Percentiles rank a stretch among this genome's conserved stretches.
Evolutionary conservation across 1,284 basidiomycete genomes (phyloP).

Genomic region (Ganoderma lingzhi): DNA sequence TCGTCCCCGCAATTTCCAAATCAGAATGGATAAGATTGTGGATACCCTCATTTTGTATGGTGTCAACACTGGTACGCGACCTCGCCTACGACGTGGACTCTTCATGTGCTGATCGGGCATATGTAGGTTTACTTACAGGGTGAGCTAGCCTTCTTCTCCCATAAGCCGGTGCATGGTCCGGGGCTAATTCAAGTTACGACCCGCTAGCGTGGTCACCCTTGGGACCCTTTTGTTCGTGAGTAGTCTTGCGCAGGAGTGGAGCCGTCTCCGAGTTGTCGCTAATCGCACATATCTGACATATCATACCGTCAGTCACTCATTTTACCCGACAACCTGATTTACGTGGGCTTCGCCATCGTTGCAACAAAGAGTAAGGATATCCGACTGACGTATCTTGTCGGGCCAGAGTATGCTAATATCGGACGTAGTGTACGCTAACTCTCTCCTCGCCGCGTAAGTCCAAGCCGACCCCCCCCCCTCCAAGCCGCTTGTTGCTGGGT

Average conservation of each 20-base stretch:
- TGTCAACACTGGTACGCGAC: constrained; percentile 20
- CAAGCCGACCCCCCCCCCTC: background rate
- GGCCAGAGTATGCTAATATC: background rate
- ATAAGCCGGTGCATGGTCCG: background rate
- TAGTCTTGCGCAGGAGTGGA: background rate
- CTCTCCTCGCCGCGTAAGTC: constrained; percentile 23
- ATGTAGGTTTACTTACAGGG: constrained; percentile 20
- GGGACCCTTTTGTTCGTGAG: constrained; percentile 16
- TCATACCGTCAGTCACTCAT: constrained; percentile 11
- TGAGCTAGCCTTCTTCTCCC: background rate
- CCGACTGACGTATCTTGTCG: too few relatives aligned
- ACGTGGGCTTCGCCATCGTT: constrained; percentile 17
- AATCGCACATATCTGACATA: background rate
- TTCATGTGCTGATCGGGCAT: background rate
- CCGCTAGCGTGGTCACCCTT: constrained; percentile 9
- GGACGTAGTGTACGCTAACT: constrained; percentile 23
- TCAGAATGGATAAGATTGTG: constrained; percentile 17
- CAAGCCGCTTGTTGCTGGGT: too few relatives aligned
- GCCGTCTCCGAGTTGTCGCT: background rate
- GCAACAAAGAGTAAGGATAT: constrained; percentile 15
- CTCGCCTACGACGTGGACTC: accelerated
- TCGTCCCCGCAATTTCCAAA: background rate
- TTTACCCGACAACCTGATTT: constrained; percentile 18
- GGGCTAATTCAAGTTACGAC: too few relatives aligned
- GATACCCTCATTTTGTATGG: constrained; percentile 18